A percentile compares a stretch with the other conserved stretches of the same genome.
These are phyloP conservation scores for Epichloe baconii DNA, from an alignment of 2,329 filamentous ascomycete species.

Conservation along the genomic window DNA sequence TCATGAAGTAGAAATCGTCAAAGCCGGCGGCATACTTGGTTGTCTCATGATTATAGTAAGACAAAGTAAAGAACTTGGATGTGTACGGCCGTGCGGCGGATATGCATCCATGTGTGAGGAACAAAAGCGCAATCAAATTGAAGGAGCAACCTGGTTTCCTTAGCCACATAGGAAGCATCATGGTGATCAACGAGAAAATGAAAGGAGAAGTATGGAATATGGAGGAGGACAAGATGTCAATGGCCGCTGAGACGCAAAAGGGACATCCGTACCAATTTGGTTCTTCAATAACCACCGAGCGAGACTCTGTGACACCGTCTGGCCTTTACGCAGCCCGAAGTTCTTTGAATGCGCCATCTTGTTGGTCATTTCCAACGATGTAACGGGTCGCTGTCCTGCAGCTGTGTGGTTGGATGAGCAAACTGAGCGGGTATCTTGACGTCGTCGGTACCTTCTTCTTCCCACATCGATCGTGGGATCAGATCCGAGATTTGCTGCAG, in stretches of 20 bases:
- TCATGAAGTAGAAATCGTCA: constrained; percentile 66
- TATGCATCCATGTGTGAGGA: constrained; percentile 69
- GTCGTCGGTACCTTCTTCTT: no score
- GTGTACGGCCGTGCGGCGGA: constrained; percentile 66
- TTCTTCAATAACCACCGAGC: background rate
- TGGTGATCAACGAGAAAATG: background rate
- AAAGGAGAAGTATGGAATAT: background rate
- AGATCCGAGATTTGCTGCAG: no score
- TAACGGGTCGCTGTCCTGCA: no score
- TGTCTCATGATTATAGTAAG: constrained; percentile 60
- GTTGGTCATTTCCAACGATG: background rate
- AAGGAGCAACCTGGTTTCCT: background rate
- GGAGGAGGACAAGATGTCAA: background rate
- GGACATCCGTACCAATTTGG: background rate
- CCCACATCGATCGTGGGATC: no score
- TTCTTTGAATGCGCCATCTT: background rate
- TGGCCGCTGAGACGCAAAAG: background rate
- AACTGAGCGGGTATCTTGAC: no score
- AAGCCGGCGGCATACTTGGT: constrained; percentile 62
- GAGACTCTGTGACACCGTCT: background rate
- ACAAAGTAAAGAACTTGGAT: constrained; percentile 73
- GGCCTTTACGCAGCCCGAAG: background rate
- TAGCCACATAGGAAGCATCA: background rate
- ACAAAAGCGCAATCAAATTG: constrained; percentile 59
- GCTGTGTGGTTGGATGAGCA: no score